phyloP scores from a whole-genome alignment of 768 basidiomycete genomes.

The Pholiota molesta region DNA sequence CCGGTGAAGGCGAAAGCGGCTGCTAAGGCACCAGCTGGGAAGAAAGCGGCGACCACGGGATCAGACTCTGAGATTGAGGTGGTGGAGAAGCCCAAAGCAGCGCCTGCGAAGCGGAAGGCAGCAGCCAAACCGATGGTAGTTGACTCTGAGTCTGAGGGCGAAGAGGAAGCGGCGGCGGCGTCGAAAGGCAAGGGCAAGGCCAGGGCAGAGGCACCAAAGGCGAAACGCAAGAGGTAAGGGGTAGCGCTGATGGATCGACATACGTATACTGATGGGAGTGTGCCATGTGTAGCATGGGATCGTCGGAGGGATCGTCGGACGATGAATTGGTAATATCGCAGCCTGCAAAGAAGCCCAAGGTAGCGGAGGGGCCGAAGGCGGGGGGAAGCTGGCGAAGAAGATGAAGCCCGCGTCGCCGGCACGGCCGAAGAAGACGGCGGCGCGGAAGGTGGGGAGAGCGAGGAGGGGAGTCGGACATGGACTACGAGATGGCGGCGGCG shows the following conservation, averaged over 20 bases:
- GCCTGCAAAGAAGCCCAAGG: slow-evolving; percentile 36
- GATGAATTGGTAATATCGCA: slow-evolving; percentile 18
- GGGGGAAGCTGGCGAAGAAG: slow-evolving; percentile 57
- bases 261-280: slow-evolving; percentile 32
- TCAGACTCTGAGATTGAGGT: slow-evolving; percentile 39
- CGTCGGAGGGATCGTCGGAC: slow-evolving; percentile 5
- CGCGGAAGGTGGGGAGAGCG: slow-evolving; percentile 45
- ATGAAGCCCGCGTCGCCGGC: slow-evolving; percentile 61
- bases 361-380: slow-evolving; percentile 21
- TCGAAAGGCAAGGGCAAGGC: slow-evolving; percentile 29
- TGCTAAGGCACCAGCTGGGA: slow-evolving; percentile 18
- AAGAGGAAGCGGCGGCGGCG: slow-evolving; percentile 24
- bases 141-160: slow-evolving; percentile 34
- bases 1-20: slow-evolving; percentile 16
- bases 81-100: slow-evolving; percentile 18
- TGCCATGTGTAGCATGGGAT: slow-evolving; percentile 10
- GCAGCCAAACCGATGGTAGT: slow-evolving; percentile 3
- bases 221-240: slow-evolving; percentile 72
- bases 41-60: slow-evolving; percentile 36
- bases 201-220: slow-evolving; percentile 25
- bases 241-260: neutral
- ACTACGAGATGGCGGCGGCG: slow-evolving; percentile 43
- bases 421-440: slow-evolving; percentile 52
- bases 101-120: slow-evolving; percentile 15
- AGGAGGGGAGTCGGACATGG: slow-evolving; percentile 37